Base-by-base conservation (phyloP, 805 yeast species). In the Wickerhamomyces alni region DNA sequence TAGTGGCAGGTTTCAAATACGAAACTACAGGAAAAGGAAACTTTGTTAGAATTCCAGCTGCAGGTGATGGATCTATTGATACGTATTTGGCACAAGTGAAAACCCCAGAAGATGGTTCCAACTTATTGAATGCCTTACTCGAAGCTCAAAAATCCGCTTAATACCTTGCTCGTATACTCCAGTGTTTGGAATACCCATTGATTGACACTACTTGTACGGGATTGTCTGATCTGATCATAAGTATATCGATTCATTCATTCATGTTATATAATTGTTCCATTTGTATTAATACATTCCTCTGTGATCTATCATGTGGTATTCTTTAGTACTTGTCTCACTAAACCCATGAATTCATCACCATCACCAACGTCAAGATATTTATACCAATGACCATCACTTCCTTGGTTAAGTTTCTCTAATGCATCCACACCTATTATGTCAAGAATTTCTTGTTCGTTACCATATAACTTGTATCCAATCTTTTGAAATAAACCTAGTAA, bases 11-110 rank as follows among this genome's bases (percentile, higher is more conserved):
- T 37, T 65, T 87, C 42, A 66, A 66, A 1, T 89, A 87, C 57
- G 66, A 72, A 10, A 67, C 74, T 3, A 65, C 78, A 41, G 80
- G 91, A 36, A 73, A 80, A 57, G 82, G 86, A 24, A 75, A 79
- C 24, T 62, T 76, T 48, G 78, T 88, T 12, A 72, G 81, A 47
- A 66, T 87, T 25, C 86, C 95, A 2, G 74, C 74, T 12, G 70
- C 85, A 24, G 61, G 69, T 2, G 74, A 69, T 7, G 82, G 80
- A 19, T 62, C 68, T 32, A 66, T 88, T 36, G 78, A 75, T 26
- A 81, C 88, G 1, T 89, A 77, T 55, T 66, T 87, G 36, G 66
- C 83, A 17, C 78, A 77, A 51, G 94, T 91, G 33, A 91, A 89
- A 64, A 79, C 87, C 0, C 69, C 74, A n/a, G 74, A 64, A 4